A percentile compares a stretch with the other conserved stretches of the same genome.
phyloP scores from a whole-genome alignment of 306 rosid genomes.

The apple (Malus domestica) region ASM211411v1 NC_041799.1:4069001-4069500 shows the following conservation, averaged over 20 bases:
- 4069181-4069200: background rate
- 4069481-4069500: too few relatives aligned
- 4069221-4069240: background rate
- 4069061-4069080: too few relatives aligned
- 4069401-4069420: too few relatives aligned
- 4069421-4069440: background rate
- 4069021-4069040: too few relatives aligned
- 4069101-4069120: too few relatives aligned
- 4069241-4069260: background rate
- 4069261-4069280: background rate
- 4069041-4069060: too few relatives aligned
- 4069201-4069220: background rate
- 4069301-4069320: background rate
- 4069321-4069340: background rate
- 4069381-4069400: background rate
- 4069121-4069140: too few relatives aligned
- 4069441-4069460: too few relatives aligned
- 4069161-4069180: too few relatives aligned
- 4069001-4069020: too few relatives aligned
- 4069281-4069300: background rate
- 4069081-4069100: too few relatives aligned
- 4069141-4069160: too few relatives aligned
- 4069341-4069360: background rate
- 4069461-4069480: background rate
- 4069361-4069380: background rate